Base-by-base conservation (phyloP, 352 stramenopile genomes). In the Phytophthora megakarya region DNA sequence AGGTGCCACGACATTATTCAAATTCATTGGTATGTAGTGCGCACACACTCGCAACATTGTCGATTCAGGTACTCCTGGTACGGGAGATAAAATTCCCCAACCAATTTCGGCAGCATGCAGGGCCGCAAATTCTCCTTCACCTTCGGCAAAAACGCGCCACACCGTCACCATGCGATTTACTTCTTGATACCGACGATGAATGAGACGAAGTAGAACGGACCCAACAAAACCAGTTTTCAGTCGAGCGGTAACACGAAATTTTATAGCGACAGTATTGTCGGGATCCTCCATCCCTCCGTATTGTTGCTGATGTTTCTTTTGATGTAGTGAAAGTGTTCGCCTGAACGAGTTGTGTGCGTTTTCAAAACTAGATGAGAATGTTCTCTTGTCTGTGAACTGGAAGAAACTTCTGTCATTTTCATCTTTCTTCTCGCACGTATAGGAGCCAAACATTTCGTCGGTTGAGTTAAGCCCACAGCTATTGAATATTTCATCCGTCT, bases 131-230 rank as follows among this genome's bases (percentile, higher is more conserved):
- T 5, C 26, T 32, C 26, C 26, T 32, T 32, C 26, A 10, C 26
- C 26, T 32, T 32, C 26, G 26, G 26, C 26, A 32, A 32, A 32
- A 5, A 32, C 26, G 5, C 26, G 26, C 26, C 26, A 32, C 26
- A 32, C 26, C 5, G 15, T 53, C 50, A 72, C 64, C 38, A 55
- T 57, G 1, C 57, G 49, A 3, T 46, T 47, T 6, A 33, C 39
- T 12, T 67, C 23, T 26, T 64, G 11, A 23, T 64, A 64, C 10
- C 57, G 57, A 4, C 57, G 64, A 40, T 48, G 18, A 11, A 50
- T 44, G n/a, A 61, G 10, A 5, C 63, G 43, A 57, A 67, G 64
- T 11, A 72, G n/a, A 1, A 67, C 64, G 0, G 64, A 64, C 16
- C 48, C 63, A 8, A 59, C 30, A 16, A 33, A 48, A n/a, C 44